These are phyloP conservation scores for Bipolaris zeicola DNA, from an alignment of 2,329 filamentous ascomycete species.

Conservation along the genomic window DNA sequence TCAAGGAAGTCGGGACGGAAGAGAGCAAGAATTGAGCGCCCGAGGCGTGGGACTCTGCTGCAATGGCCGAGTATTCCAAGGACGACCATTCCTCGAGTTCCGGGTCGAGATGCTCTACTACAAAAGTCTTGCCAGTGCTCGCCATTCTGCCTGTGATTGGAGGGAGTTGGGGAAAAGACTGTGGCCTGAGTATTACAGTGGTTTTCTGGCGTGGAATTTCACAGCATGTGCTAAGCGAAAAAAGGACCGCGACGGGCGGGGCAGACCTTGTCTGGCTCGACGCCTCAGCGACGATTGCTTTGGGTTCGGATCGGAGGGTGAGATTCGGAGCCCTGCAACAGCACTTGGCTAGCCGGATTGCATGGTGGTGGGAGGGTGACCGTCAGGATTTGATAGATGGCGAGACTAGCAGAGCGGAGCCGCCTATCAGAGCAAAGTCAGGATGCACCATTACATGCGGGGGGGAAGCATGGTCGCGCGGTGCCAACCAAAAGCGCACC, in stretches of 20 bases:
- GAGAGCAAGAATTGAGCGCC: slow-evolving; percentile 79
- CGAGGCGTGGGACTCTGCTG: slow-evolving; percentile 72
- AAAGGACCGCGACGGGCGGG: neutral
- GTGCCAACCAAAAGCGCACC: slow-evolving; percentile 5
- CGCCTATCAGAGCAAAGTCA: slow-evolving; percentile 22
- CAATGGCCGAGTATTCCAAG: slow-evolving; percentile 89
- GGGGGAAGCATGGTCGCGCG: slow-evolving; percentile 8
- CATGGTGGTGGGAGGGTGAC: slow-evolving; percentile 27
- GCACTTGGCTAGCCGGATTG: slow-evolving; percentile 29
- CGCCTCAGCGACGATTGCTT: slow-evolving; percentile 1
- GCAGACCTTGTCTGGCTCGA: neutral
- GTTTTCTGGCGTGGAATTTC: slow-evolving; percentile 8
- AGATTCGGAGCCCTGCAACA: slow-evolving; percentile 38
- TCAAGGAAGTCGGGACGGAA: slow-evolving; percentile 72
- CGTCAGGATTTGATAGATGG: slow-evolving; percentile 16
- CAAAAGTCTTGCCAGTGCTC: slow-evolving; percentile 70
- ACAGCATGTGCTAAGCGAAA: slow-evolving; percentile 9
- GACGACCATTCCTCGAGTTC: slow-evolving; percentile 94
- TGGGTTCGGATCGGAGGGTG: slow-evolving; percentile 18
- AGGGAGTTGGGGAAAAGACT: slow-evolving; percentile 19
- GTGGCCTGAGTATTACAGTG: slow-evolving; percentile 9
- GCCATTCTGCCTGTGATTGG: slow-evolving; percentile 33
- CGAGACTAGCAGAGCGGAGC: slow-evolving; percentile 19
- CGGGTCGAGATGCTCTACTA: slow-evolving; percentile 95
- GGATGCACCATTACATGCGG: slow-evolving; percentile 13